A percentile compares a stretch with the other conserved stretches of the same genome.
phyloP scores from a whole-genome alignment of 2,329 filamentous ascomycete species.

The Hypoxylon sp. region DNA sequence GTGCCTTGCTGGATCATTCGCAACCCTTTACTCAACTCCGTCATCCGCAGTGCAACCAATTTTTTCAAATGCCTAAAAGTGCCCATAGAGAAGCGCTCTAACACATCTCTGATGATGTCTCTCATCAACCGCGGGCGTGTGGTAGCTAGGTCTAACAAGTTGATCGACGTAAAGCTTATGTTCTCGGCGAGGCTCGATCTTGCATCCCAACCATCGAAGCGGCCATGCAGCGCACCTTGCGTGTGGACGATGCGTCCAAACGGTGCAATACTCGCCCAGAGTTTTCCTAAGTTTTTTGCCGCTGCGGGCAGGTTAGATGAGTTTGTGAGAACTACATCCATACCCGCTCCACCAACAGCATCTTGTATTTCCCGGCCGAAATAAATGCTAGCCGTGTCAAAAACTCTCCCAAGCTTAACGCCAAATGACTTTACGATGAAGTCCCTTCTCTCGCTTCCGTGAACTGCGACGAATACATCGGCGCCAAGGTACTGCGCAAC shows the following conservation, averaged over 20 bases:
- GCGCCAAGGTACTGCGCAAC: slow-evolving; percentile 28
- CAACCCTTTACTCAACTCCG: slow-evolving; percentile 19
- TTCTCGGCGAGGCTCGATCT: slow-evolving; percentile 29
- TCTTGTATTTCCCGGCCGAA: slow-evolving; percentile 25
- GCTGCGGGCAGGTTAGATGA: slow-evolving; percentile 17
- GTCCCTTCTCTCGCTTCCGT: slow-evolving; percentile 28
- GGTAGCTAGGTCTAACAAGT: slow-evolving; percentile 20
- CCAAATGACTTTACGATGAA: slow-evolving; percentile 30
- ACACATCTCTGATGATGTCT: slow-evolving; percentile 28
- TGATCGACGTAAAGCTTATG: slow-evolving; percentile 31
- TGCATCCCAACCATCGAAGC: slow-evolving; percentile 18
- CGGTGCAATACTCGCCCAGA: slow-evolving; percentile 25
- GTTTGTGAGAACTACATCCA: slow-evolving; percentile 30
- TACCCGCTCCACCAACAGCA: slow-evolving; percentile 23
- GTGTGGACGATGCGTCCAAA: slow-evolving; percentile 36
- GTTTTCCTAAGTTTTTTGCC: slow-evolving; percentile 9
- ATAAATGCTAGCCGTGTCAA: slow-evolving; percentile 28
- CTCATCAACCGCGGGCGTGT: slow-evolving; percentile 34
- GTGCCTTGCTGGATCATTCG: slow-evolving; percentile 30
- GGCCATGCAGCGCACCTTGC: slow-evolving; percentile 22
- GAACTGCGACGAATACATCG: slow-evolving; percentile 28
- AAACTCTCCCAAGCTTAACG: slow-evolving; percentile 14
- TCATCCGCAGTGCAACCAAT: slow-evolving; percentile 20
- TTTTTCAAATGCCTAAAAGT: slow-evolving; percentile 28
- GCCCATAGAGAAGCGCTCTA: slow-evolving; percentile 18